Conservation (phyloP, 805 yeast species). For the Suhomyces prunicola region DNA sequence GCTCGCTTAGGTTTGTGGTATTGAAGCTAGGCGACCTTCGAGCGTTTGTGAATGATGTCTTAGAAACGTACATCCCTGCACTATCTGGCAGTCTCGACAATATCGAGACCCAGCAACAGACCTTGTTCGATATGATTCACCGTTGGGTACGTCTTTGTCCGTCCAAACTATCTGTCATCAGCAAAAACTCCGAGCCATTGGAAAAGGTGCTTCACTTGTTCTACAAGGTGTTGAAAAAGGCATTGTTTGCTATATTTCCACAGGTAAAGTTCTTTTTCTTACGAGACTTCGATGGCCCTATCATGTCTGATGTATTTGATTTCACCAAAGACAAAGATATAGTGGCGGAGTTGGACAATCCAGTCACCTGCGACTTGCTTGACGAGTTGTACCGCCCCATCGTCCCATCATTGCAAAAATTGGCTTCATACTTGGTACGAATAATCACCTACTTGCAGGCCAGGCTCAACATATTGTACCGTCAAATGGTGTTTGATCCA, state of each 20-base stretch:
- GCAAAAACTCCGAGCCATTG: slow-evolving; percentile 24
- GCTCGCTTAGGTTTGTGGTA: slow-evolving; percentile 15
- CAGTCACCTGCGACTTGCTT: slow-evolving; percentile 1
- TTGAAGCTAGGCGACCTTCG: slow-evolving; percentile 22
- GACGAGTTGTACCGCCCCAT: slow-evolving; percentile 12
- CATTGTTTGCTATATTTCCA: slow-evolving; percentile 34
- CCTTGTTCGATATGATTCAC: slow-evolving; percentile 31
- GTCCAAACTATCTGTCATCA: slow-evolving; percentile 22
- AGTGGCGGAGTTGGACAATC: slow-evolving; percentile 16
- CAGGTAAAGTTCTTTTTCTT: slow-evolving; percentile 40
- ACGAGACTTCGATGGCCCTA: slow-evolving; percentile 40
- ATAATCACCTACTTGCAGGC: slow-evolving; percentile 27
- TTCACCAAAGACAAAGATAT: slow-evolving; percentile 22
- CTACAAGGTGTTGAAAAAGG: slow-evolving; percentile 31
- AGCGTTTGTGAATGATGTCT: slow-evolving; percentile 21
- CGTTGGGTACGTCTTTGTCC: slow-evolving; percentile 37
- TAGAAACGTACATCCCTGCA: slow-evolving; percentile 26
- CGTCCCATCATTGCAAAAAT: slow-evolving; percentile 14
- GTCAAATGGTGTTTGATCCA: slow-evolving; percentile 23
- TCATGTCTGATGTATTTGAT: slow-evolving; percentile 35
- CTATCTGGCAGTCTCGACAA: slow-evolving; percentile 21
- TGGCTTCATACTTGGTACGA: slow-evolving; percentile 31
- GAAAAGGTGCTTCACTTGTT: slow-evolving; percentile 32
- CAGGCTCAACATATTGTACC: slow-evolving; percentile 28
- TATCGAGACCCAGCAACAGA: slow-evolving; percentile 29